Percentiles rank a stretch among this genome's conserved stretches.
These are phyloP conservation scores for Symbiodinium natans DNA, from an alignment of 73 alveolate genomes.

Conservation along the genomic window DNA sequence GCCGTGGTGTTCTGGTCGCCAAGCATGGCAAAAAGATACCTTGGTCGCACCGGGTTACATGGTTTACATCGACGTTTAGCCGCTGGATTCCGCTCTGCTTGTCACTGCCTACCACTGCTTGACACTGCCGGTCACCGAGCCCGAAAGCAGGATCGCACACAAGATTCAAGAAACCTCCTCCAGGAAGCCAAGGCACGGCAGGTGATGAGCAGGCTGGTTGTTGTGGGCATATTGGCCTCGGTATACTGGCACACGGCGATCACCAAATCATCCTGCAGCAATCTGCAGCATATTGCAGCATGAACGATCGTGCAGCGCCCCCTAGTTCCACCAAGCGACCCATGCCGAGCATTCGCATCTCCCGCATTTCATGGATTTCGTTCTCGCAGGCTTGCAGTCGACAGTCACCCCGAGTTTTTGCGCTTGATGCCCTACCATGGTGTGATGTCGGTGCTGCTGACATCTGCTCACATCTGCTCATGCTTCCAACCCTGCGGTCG, in stretches of 20 bases:
- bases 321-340: constrained; percentile 18
- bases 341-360: constrained; percentile 90
- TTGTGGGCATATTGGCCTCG: constrained; percentile 84
- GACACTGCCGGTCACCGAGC: no score
- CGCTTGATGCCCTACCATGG: no score
- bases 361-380: constrained; percentile 91
- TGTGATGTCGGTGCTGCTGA: no score
- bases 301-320: background rate
- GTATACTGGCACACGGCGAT: background rate
- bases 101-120: no score
- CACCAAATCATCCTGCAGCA: background rate
- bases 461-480: no score
- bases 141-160: background rate
- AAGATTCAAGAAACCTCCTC: background rate
- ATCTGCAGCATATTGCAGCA: background rate
- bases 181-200: constrained; percentile 27
- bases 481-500: no score
- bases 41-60: background rate
- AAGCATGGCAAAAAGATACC: constrained; percentile 29
- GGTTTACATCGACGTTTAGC: no score
- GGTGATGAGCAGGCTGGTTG: constrained; percentile 90
- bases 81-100: background rate
- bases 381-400: background rate
- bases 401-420: no score
- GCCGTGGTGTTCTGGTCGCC: constrained; percentile 89